These are phyloP conservation scores for Aspergillus felis DNA, from an alignment of 2,329 filamentous ascomycete genomes.

Conservation along the genomic window DNA sequence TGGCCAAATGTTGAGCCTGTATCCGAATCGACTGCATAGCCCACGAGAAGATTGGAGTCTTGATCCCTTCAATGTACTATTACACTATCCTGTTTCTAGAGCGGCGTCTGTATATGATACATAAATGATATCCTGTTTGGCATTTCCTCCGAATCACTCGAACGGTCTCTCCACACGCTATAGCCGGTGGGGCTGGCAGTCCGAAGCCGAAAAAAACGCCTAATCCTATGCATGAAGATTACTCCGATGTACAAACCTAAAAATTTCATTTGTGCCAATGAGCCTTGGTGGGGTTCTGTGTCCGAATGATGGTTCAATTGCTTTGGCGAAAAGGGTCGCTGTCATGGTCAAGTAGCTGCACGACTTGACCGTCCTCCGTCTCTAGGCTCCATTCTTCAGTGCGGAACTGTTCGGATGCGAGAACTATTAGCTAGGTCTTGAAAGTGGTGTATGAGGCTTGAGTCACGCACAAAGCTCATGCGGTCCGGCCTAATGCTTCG, in stretches of 20 bases:
- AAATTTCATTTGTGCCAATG: neutral
- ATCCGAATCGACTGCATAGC: constrained; percentile 15
- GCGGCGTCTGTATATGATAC: constrained; percentile 39
- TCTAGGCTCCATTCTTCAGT: constrained; percentile 88
- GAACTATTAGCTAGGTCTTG: constrained; percentile 3
- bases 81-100: constrained; percentile 33
- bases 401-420: constrained; percentile 59
- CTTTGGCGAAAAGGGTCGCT: constrained; percentile 64
- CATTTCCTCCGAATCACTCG: neutral
- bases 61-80: constrained; percentile 33
- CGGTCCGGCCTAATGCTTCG: constrained; percentile 66
- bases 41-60: constrained; percentile 4
- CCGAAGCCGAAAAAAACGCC: constrained; percentile 17
- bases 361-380: constrained; percentile 59
- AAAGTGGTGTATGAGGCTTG: constrained; percentile 1
- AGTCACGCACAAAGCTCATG: constrained; percentile 53
- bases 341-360: constrained; percentile 71
- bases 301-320: constrained; percentile 29
- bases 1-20: constrained; percentile 52
- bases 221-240: constrained; percentile 15
- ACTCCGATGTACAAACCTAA: constrained; percentile 18
- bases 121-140: constrained; percentile 35
- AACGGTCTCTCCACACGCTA: neutral
- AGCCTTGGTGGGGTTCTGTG: neutral
- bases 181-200: constrained; percentile 2